Conservation (phyloP, 495 filamentous ascomycete species). For the Aspergillus panamensis region DNA sequence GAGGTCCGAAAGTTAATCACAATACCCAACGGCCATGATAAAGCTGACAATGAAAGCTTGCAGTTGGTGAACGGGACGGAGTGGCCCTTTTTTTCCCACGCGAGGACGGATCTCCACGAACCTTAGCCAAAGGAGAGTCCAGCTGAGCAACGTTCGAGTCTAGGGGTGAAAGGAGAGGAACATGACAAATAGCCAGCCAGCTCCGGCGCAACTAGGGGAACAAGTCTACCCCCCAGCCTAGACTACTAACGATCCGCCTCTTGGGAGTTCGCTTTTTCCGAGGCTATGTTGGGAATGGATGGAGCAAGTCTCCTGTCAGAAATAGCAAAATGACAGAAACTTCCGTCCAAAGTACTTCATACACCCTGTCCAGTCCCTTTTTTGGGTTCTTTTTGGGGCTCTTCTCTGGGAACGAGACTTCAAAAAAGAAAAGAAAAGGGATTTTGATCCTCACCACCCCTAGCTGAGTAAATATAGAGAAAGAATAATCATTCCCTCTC, state of each 20-base stretch:
- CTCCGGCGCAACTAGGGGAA: neutral
- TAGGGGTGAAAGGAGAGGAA: neutral
- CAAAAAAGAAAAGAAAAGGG: neutral
- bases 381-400: neutral
- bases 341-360: neutral
- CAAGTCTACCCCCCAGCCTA: neutral
- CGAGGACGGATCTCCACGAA: constrained; percentile 21
- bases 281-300: neutral
- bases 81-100: constrained; percentile 16
- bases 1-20: neutral
- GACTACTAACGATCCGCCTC: neutral
- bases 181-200: constrained; percentile 7
- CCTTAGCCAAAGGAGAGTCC: constrained; percentile 2
- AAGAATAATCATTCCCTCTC: neutral
- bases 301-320: neutral
- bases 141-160: neutral
- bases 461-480: too few species aligned
- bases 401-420: neutral
- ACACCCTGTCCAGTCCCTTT: neutral
- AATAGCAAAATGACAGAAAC: neutral
- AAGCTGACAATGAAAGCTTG: neutral
- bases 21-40: neutral
- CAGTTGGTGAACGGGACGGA: constrained; percentile 10
- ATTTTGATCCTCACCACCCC: neutral
- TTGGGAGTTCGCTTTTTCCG: neutral